Base-by-base conservation (phyloP, 1,284 basidiomycete species). In the Porphyrellus sp. region DNA sequence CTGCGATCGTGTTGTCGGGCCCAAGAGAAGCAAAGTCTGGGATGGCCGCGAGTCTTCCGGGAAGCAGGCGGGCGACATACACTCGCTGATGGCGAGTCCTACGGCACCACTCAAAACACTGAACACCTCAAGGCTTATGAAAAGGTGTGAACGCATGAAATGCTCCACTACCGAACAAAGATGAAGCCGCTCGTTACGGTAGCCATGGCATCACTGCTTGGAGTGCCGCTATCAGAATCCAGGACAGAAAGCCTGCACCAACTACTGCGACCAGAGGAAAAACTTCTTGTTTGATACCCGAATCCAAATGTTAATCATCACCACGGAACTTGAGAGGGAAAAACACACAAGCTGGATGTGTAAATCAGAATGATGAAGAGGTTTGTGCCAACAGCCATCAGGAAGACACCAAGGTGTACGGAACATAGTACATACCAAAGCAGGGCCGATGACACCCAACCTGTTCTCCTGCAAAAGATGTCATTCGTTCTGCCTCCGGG, bases 181-280 rank as follows among this genome's bases (percentile, higher is more conserved):
- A 31, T 31, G 30, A 31, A 31, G 7, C 30, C 30, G 30, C 30
- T 31, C n/a, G 34, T 16, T 15, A 34, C n/a, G n/a, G n/a, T n/a
- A n/a, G n/a, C n/a, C n/a, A n/a, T n/a, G 89, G 89, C 86, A 92
- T 91, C 0, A 87, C 85, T 5, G 87, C 86, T 70, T 91, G 89
- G 12, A 91, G 68, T 20, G 75, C 84, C 51, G 90, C 83, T 8
- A 89, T 69, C 0, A 85, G 86, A 4, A 80, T 78, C 70, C 85
- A 83, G 76, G 86, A 87, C 37, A 89, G 63, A 58, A 73, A 77
- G 1, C 86, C 86, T 20, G 83, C 63, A 0, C 87, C 86, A 4
- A 83, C 21, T 7, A 83, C 78, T 5, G 81, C 74, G n/a, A 89
- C 65, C n/a, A 89, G 61, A 2, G 83, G 81, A 57, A 76, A 86